Evolutionary conservation across 2,329 filamentous ascomycete species (phyloP).

Genomic region (Fusarium concolor): DNA sequence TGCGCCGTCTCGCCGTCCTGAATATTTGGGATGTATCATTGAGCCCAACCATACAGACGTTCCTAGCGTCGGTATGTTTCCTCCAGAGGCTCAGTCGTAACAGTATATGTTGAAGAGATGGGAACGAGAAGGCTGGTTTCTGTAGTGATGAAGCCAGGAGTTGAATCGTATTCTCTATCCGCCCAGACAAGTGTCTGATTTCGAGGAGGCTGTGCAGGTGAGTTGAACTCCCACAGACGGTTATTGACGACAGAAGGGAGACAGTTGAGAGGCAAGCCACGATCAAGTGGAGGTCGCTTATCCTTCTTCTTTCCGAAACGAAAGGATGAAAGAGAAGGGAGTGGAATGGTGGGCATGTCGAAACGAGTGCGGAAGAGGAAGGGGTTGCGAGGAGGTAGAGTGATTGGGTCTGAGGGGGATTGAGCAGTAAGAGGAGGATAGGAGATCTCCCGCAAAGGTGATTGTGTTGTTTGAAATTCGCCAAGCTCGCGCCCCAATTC

Average conservation of each 20-base stretch:
- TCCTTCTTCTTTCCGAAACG: constrained; percentile 24
- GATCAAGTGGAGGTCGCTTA: not conserved
- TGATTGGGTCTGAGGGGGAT: constrained; percentile 12
- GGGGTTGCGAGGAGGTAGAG: constrained; percentile 45
- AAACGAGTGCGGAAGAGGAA: constrained; percentile 52
- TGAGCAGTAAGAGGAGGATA: constrained; percentile 3
- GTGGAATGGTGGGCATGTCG: constrained; percentile 41
- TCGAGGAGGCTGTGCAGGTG: constrained; percentile 15
- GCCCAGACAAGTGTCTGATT: constrained; percentile 49
- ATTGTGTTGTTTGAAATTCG: not conserved
- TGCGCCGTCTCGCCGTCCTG: not conserved
- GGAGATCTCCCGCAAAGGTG: not conserved
- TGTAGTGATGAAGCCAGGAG: constrained; percentile 5
- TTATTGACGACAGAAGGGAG: constrained; percentile 26
- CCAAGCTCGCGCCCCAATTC: constrained; percentile 16
- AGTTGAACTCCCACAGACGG: constrained; percentile 25
- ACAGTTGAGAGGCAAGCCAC: constrained; percentile 21
- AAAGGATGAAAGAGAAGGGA: constrained; percentile 38
- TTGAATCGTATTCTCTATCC: constrained; percentile 29
- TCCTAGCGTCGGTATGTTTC: constrained; percentile 43
- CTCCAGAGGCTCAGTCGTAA: constrained; percentile 45
- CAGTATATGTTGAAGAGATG: constrained; percentile 27
- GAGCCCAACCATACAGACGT: constrained; percentile 33
- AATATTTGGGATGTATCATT: not conserved
- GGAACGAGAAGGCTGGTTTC: constrained; percentile 14